These are phyloP conservation scores for Penicillium soppii DNA, from an alignment of 495 filamentous ascomycete genomes.

Conservation along the genomic window DNA sequence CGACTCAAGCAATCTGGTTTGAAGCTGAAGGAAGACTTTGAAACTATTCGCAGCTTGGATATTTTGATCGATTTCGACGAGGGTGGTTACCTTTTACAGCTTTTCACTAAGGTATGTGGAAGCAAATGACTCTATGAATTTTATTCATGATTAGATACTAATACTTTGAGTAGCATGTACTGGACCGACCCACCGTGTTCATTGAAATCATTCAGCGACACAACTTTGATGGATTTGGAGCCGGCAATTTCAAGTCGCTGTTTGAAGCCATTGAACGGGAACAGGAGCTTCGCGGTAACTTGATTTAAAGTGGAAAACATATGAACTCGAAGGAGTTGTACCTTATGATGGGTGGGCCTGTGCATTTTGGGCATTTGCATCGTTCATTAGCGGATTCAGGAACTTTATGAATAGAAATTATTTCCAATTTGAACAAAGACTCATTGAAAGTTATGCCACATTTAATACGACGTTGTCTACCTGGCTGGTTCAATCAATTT, in stretches of 20 bases:
- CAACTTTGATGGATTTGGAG: slow-evolving; percentile 85
- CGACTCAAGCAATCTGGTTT: slow-evolving; percentile 57
- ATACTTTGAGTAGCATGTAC: slow-evolving; percentile 58
- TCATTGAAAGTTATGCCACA: no score
- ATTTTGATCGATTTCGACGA: slow-evolving; percentile 93
- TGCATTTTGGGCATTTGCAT: neutral
- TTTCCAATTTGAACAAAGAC: no score
- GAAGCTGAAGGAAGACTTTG: slow-evolving; percentile 71
- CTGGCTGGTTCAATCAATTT: no score
- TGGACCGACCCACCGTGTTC: slow-evolving; percentile 92
- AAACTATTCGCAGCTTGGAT: slow-evolving; percentile 66
- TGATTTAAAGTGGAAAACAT: slow-evolving; percentile 35
- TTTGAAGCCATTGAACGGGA: slow-evolving; percentile 93
- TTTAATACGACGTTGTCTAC: no score
- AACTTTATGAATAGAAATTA: no score
- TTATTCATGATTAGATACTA: slow-evolving; percentile 13
- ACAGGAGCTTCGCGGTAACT: slow-evolving; percentile 78
- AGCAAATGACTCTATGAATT: neutral
- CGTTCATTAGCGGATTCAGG: neutral
- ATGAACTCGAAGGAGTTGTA: neutral
- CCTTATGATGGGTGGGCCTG: neutral
- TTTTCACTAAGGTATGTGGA: slow-evolving; percentile 72
- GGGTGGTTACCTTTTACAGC: slow-evolving; percentile 76
- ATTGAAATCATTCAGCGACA: slow-evolving; percentile 90
- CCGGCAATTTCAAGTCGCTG: slow-evolving; percentile 90